Evolutionary conservation across 495 filamentous ascomycete species (phyloP).

Genomic region (Parathielavia hyrcaniae): DNA sequence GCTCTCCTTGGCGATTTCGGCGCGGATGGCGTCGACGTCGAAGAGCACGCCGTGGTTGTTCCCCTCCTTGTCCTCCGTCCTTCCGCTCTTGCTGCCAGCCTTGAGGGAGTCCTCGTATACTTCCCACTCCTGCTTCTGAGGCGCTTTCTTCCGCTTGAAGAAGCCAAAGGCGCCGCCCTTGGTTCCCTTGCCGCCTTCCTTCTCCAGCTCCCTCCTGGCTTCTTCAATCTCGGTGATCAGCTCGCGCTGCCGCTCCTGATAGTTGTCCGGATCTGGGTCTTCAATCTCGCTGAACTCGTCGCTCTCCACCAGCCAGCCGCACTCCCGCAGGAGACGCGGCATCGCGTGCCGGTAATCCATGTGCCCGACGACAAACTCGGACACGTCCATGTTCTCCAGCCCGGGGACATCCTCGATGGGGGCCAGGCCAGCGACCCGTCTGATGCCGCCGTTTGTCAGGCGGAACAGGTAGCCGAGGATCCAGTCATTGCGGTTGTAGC

Average conservation of each 20-base stretch:
- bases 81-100: constrained; percentile 17
- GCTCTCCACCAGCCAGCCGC: constrained; percentile 79
- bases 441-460: constrained; percentile 85
- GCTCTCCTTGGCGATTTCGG: constrained; percentile 70
- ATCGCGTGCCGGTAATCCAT: constrained; percentile 95
- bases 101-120: constrained; percentile 67
- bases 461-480: constrained; percentile 97
- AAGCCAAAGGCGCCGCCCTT: constrained; percentile 56
- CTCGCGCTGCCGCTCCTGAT: constrained; percentile 79
- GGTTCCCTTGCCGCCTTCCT: constrained; percentile 40
- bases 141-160: constrained; percentile 65
- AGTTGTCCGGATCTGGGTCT: constrained; percentile 92
- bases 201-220: constrained; percentile 77
- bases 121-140: constrained; percentile 87
- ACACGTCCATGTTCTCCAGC: constrained; percentile 86
- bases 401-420: constrained; percentile 69
- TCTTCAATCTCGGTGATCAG: constrained; percentile 96
- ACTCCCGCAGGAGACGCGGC: constrained; percentile 72
- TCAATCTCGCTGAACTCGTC: constrained; percentile 98
- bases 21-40: constrained; percentile 89
- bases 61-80: constrained; percentile 40
- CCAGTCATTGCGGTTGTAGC: constrained; percentile 93
- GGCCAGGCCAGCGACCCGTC: constrained; percentile 83
- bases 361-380: constrained; percentile 80
- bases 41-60: constrained; percentile 67